A percentile compares a stretch with the other conserved stretches of the same genome.
phyloP scores from a whole-genome alignment of 1,284 basidiomycete species.

The Tilletia indica region DNA sequence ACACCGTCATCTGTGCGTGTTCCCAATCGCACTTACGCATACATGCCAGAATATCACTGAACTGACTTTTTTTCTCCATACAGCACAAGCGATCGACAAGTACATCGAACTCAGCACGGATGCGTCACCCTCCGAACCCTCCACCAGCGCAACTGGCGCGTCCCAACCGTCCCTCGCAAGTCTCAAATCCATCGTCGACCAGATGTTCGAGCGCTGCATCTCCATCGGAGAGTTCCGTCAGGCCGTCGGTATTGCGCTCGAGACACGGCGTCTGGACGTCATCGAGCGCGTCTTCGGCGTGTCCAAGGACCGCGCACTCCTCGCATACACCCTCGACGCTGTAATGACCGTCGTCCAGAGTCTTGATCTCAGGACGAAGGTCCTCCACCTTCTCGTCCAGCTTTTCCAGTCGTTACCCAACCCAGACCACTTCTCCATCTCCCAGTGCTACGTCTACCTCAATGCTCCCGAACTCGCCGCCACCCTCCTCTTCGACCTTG shows the following conservation, averaged over 20 bases:
- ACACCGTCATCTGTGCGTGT: constrained; percentile 46
- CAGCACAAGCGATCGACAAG: constrained; percentile 53
- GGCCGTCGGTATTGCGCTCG: constrained; percentile 53
- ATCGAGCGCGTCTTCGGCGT: constrained; percentile 50
- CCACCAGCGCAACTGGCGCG: constrained; percentile 16
- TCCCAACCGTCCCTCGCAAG: constrained; percentile 31
- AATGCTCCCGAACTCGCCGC: constrained; percentile 47
- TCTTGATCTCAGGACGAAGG: constrained; percentile 45
- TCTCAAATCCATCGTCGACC: constrained; percentile 49
- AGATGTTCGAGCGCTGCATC: constrained; percentile 54
- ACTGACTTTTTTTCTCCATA: neutral
- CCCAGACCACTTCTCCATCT: constrained; percentile 54
- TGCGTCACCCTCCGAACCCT: constrained; percentile 20
- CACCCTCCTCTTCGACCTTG: constrained; percentile 46
- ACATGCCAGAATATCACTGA: neutral
- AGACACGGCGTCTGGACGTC: constrained; percentile 50
- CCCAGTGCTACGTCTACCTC: constrained; percentile 56
- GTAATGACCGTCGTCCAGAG: constrained; percentile 47
- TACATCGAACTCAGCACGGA: constrained; percentile 43
- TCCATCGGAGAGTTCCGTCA: constrained; percentile 48
- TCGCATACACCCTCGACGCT: constrained; percentile 53
- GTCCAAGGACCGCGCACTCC: constrained; percentile 46
- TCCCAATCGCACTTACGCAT: neutral
- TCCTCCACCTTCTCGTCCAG: constrained; percentile 52
- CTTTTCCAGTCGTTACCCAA: constrained; percentile 51